phyloP scores from a whole-genome alignment of 1,139 yeast species.

The Hanseniaspora sp. region DNA sequence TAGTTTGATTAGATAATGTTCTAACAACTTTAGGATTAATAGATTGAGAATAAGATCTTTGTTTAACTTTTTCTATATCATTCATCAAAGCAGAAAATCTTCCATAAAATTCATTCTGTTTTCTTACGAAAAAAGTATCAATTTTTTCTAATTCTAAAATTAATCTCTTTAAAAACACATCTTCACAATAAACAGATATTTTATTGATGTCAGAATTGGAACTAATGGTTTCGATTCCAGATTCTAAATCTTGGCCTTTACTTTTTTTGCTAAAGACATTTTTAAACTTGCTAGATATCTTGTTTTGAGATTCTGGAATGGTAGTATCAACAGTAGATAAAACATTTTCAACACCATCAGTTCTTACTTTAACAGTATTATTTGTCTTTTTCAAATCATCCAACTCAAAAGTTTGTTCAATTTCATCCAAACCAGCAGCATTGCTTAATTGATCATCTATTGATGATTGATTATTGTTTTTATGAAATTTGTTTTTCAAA shows the following conservation, averaged over 20 bases:
- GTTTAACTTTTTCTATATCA: constrained; percentile 32
- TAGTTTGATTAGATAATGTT: constrained; percentile 7
- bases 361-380: neutral
- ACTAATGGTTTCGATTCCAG: neutral
- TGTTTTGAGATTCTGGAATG: neutral
- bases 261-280: constrained; percentile 1
- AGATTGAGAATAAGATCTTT: constrained; percentile 1
- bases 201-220: neutral
- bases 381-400: constrained; percentile 19
- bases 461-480: neutral
- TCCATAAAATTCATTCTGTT: constrained; percentile 40
- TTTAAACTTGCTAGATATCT: neutral
- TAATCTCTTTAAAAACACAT: constrained; percentile 43
- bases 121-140: constrained; percentile 46
- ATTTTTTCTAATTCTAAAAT: constrained; percentile 48
- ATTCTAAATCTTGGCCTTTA: neutral
- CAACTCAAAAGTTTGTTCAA: constrained; percentile 27
- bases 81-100: constrained; percentile 42
- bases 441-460: neutral
- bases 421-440: constrained; percentile 16
- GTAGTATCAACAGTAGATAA: neutral
- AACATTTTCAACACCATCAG: neutral
- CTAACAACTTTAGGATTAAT: neutral
- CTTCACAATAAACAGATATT: constrained; percentile 24
- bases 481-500: neutral